Conservation (phyloP, 345 rosid genomes). For the Bruguiera gymnorhiza region DNA sequence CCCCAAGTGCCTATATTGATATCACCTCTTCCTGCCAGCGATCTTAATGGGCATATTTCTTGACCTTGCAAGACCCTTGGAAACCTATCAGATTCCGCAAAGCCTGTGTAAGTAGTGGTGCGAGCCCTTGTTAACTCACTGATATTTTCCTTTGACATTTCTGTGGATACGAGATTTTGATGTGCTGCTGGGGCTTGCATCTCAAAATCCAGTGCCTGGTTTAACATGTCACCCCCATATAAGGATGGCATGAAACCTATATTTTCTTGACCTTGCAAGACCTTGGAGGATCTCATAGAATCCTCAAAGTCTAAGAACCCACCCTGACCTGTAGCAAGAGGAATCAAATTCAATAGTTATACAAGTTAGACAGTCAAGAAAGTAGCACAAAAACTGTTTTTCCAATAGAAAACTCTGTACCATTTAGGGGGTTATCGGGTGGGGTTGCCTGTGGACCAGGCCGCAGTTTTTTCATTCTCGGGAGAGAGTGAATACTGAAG, state of each 20-base stretch:
- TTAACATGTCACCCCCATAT: conserved; percentile 53
- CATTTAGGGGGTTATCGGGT: conserved; percentile 46
- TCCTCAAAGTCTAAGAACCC: conserved; percentile 81
- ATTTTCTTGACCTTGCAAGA: conserved; percentile 99
- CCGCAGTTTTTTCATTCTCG: conserved; percentile 74
- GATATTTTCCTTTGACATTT: conserved; percentile 35
- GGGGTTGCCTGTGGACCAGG: conserved; percentile 50
- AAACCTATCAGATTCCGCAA: conserved; percentile 57
- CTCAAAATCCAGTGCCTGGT: conserved; percentile 58
- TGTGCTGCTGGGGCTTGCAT: conserved; percentile 46
- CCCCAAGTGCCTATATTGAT: conserved; percentile 53
- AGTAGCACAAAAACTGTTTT: background rate
- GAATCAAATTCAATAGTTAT: background rate
- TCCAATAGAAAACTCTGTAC: conserved; percentile 29
- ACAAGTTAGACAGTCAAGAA: background rate
- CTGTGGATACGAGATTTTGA: conserved; percentile 45
- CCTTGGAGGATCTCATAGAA: conserved; percentile 89
- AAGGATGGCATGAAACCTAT: conserved; percentile 63
- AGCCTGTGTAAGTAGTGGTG: conserved; percentile 47
- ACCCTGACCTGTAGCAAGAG: conserved; percentile 44
- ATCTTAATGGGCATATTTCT: conserved; percentile 74
- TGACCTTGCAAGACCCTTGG: conserved; percentile 99
- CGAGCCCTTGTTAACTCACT: conserved; percentile 39
- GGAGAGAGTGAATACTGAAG: conserved; percentile 66
- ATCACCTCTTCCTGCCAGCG: conserved; percentile 51